These are phyloP conservation scores for Plasmodium inui DNA, from an alignment of 169 alveolate species.

Conservation along the genomic window DNA sequence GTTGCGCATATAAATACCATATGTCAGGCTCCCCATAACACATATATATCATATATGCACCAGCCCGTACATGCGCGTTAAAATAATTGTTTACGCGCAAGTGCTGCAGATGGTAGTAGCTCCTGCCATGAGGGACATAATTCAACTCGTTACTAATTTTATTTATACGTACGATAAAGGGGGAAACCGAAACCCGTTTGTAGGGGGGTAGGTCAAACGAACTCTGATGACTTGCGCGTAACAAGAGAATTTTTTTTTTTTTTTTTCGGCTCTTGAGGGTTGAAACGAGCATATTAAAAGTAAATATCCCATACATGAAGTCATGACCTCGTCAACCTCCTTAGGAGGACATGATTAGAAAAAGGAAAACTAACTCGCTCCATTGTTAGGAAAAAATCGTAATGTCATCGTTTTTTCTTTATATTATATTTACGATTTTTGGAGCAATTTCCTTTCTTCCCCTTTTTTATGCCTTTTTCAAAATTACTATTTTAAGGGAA, in stretches of 20 bases:
- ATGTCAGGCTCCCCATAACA: background rate
- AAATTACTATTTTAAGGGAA: background rate
- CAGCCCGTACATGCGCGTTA: background rate
- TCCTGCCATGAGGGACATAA: background rate
- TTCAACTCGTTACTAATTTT: background rate
- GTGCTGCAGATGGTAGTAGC: background rate
- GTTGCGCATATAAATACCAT: background rate
- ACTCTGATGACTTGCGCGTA: background rate
- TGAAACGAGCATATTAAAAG: background rate
- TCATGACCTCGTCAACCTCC: background rate
- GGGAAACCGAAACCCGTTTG: background rate
- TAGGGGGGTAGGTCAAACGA: background rate
- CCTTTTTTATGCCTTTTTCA: background rate
- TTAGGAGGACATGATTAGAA: background rate
- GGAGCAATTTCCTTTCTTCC: background rate
- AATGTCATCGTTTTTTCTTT: background rate
- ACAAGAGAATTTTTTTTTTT: too few species aligned
- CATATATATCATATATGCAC: background rate
- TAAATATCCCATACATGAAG: background rate
- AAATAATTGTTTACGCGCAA: background rate
- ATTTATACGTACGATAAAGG: background rate
- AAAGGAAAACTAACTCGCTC: background rate
- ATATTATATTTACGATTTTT: background rate
- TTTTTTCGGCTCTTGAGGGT: background rate
- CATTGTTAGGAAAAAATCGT: background rate